A percentile compares a stretch with the other conserved stretches of the same genome.
phyloP scores from a whole-genome alignment of 805 yeast genomes.

The Pichia kluyveri region DNA sequence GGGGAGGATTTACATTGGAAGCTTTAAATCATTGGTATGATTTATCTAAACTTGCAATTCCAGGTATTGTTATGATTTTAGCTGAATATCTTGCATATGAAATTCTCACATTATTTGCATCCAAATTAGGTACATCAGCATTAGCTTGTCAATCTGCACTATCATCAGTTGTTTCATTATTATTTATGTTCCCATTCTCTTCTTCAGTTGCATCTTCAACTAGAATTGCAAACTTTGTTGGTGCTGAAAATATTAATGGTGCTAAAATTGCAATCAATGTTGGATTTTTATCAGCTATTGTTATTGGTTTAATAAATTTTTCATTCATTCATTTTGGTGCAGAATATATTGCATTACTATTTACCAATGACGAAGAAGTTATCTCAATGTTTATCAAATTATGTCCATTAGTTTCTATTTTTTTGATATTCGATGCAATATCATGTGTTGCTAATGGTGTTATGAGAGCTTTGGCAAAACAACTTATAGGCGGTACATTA shows the following conservation, averaged over 20 bases:
- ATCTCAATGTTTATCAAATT: constrained; percentile 39
- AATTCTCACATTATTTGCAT: constrained; percentile 43
- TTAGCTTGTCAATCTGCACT: constrained; percentile 50
- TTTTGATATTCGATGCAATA: constrained; percentile 62
- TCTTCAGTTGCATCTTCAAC: constrained; percentile 47
- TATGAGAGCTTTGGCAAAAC: constrained; percentile 69
- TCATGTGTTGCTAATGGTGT: constrained; percentile 68
- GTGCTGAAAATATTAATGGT: constrained; percentile 28
- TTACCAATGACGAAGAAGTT: constrained; percentile 56
- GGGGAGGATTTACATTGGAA: constrained; percentile 47
- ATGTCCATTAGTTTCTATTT: constrained; percentile 56
- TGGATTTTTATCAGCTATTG: constrained; percentile 29
- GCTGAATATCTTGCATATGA: constrained; percentile 53
- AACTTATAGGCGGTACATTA: constrained; percentile 60
- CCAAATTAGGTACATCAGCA: constrained; percentile 43
- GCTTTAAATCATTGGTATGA: constrained; percentile 30
- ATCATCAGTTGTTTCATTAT: constrained; percentile 42
- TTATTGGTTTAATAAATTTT: constrained; percentile 32
- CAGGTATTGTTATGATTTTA: constrained; percentile 46
- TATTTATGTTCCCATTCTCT: constrained; percentile 51
- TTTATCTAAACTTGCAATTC: constrained; percentile 37
- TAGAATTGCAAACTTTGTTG: constrained; percentile 46
- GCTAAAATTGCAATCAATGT: constrained; percentile 33
- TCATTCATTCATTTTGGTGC: constrained; percentile 37
- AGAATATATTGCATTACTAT: constrained; percentile 42